Evolutionary conservation across 805 yeast genomes (phyloP), one percentile per base, ranked within the genome.

Genomic region (Saccharomycopsis babjevae): DNA sequence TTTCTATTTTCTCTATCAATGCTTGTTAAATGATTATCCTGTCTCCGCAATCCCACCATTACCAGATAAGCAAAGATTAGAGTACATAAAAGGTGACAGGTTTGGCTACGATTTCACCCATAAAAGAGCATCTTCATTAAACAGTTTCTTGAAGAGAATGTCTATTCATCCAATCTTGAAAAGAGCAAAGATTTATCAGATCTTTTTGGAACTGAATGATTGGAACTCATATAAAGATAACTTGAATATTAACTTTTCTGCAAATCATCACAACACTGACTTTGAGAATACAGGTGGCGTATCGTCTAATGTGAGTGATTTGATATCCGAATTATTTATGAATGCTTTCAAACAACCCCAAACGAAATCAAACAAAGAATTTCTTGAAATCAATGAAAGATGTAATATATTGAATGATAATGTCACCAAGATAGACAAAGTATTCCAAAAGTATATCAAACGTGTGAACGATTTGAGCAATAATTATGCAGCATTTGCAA

Each of bases 71-170:
- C 89, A 88, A 74, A 82, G 96, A 63, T 77, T 93, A 67, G 97
- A 93, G 71, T 93, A 94, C 72, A 79, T 93, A 58, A 91, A 96
- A 43, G 98, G 99, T 11, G 97, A 93, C 68, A 78, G 98, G 43
- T 93, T 93, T 70, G 84, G 93, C 32, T 78, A 82, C 15, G 91
- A 88, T 62, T 94, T 94, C 72, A 93, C 97, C 0, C 77, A 79
- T 63, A 88, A 89, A 70, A 77, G 99, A 66, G 85, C 96, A 3
- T 83, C 85, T 56, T 88, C 97, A 3, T 76, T 93, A 54, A 83
- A 86, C 66, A 77, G 93, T 62, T 94, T 92, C 68, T 73, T 93
- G 57, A 76, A 81, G 64, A 82, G 96, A 62, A 77, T 93, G 6
- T 78, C 90, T 20, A 77, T 78, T 64, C 98, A 94, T 73, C 92